Conservation (phyloP, 768 basidiomycete genomes). For the Leccinum boreale region DNA sequence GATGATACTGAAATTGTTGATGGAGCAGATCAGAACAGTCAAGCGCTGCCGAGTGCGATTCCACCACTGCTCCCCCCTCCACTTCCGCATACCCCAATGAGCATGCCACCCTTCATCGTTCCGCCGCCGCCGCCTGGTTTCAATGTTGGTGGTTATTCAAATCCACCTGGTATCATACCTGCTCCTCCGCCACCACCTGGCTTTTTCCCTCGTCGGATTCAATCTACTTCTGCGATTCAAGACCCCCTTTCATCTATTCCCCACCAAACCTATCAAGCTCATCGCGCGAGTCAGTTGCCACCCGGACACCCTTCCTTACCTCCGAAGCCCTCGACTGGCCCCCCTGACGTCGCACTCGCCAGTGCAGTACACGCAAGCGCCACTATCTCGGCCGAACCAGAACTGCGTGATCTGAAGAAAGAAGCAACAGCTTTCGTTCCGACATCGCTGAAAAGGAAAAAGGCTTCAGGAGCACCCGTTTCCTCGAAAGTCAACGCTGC, state of each 20-base stretch:
- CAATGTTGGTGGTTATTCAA: constrained; percentile 1
- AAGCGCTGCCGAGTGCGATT: not conserved
- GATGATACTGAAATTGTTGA: not conserved
- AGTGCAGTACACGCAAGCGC: constrained; percentile 45
- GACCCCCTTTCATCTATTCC: constrained; percentile 76
- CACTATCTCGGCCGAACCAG: constrained; percentile 79
- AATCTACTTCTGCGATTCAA: constrained; percentile 55
- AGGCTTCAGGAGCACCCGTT: constrained; percentile 32
- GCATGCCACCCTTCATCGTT: constrained; percentile 20
- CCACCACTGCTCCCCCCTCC: constrained; percentile 23
- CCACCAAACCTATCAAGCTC: constrained; percentile 75
- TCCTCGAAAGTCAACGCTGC: constrained; percentile 59
- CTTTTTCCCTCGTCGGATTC: constrained; percentile 57
- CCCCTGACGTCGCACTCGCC: constrained; percentile 42
- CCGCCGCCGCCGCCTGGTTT: constrained; percentile 16
- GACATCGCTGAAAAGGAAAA: constrained; percentile 74
- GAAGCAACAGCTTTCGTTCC: constrained; percentile 95
- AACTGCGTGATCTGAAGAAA: constrained; percentile 90
- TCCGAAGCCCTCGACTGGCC: constrained; percentile 33
- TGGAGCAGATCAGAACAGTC: constrained; percentile 9
- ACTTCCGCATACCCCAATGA: constrained; percentile 13
- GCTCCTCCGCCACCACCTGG: constrained; percentile 55
- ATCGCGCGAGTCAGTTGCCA: constrained; percentile 44
- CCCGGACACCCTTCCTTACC: constrained; percentile 44
- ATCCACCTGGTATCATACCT: constrained; percentile 20